Base-by-base conservation (phyloP, 129 eudicot species). In the Mikania micrantha region DNA sequence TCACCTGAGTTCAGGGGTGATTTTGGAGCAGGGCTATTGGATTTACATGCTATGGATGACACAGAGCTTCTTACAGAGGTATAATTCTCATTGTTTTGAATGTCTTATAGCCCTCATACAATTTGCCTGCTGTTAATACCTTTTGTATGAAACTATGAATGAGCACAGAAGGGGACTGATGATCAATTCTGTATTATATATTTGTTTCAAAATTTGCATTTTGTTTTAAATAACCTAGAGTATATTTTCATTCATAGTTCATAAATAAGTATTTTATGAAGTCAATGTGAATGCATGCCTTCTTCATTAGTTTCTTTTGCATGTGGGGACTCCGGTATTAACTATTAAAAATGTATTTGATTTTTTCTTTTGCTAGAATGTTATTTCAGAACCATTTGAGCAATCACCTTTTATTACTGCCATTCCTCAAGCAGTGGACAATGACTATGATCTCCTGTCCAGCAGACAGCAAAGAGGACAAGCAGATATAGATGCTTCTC, bases 1-100 rank as follows among this genome's bases (percentile, higher is more conserved):
- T 82, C 96, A 62, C 82, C 96, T 2, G 98, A 93, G 38, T 93
- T 89, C 71, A 84, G 95, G 64, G 96, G 96, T 61, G 98, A 93
- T 85, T 93, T 93, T 86, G 98, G 98, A 61, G 96, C 96, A 70
- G 98, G 98, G 49, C 90, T 93, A 72, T 83, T 93, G 87, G 98
- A 93, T 79, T 82, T 93, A 25, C 98, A 93, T 83, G 73, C 98
- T 67, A 88, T 93, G 98, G 96, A 93, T 86, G 98, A 93, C 73
- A 88, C 96, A 0, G 98, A 93, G 79, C 98, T 93, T 76, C 85
- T 93, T 60, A 84, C 96, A 24, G 98, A 89, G 85, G 98, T 93
- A 78, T 66, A 77, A 27, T 34, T 39, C 60, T 21, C 69, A 59
- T 39, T 17, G 7, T 4, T 42, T 25, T 53, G 50, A 70, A 50